Evolutionary conservation across 2,329 filamentous ascomycete genomes (phyloP), one percentile per base, ranked within the genome.

Genomic region (Davidsoniella eucalypti): DNA sequence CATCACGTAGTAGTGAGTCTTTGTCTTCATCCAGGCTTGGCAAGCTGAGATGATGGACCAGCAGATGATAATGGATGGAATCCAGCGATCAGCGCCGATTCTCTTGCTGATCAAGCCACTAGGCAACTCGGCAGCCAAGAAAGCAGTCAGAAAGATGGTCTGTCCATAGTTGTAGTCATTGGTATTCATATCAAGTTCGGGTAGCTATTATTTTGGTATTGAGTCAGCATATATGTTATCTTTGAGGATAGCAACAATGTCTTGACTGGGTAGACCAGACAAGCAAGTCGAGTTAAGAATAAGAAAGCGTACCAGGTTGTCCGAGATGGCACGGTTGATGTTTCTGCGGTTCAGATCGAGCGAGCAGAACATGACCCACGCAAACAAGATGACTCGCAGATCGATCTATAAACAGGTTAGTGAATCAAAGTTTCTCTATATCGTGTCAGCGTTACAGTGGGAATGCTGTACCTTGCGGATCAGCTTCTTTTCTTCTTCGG

Each of bases 71-170:
- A 67, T 62, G 23, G 63, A 61, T 0, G 66, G 67, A 6, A 70
- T 68, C 67, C 66, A 69, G 46, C 58, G 57, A 54, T 73, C 69
- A 0, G 70, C 68, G 8, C 71, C 70, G 6, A 73, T 56, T 48
- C 69, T 69, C 59, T 73, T 73, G 50, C 67, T 71, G 47, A 73
- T 61, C 2, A 74, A 59, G 14, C 69, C 68, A 44, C 68, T 70
- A 2, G 70, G 70, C 0, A 73, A 58, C 42, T 73, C 70, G 4
- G 70, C 69, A 1, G 65, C 62, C 1, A 72, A 61, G 50, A 73
- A 73, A 0, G 62, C 61, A 0, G 68, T 59, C 0, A 65, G 59
- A 49, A 69, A 69, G 44, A 70, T 69, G 1, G 63, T 65, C 33
- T 65, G 63, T 17, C 67, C 67, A 44, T 65, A 66, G 57, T 69